Evolutionary conservation across 345 rosid genomes (phyloP), one percentile per base, ranked within the genome.

Genomic region (Anacardium occidentale): DNA sequence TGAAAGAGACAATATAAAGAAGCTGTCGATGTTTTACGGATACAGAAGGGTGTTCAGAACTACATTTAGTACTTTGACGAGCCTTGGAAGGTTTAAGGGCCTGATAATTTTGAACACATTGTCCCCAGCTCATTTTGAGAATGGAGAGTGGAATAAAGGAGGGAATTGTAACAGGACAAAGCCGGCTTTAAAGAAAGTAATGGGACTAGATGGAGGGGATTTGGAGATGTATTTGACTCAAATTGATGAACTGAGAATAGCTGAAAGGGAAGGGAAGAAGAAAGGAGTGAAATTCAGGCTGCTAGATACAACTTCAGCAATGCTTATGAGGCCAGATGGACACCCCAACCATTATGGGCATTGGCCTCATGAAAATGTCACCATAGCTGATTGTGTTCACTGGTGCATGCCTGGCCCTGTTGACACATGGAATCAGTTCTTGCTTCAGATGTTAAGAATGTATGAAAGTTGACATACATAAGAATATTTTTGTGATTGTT

Each of bases 341-440:
- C 97, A 93, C 69, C 97, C 93, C 0, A 85, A 91, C 72, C 58
- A 70, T 60, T 91, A 82, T 34, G 97, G 98, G 22, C 95, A 91
- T 53, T 62, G 73, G 83, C 78, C 83, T 0, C 74, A 86, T 24
- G 95, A 85, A 44, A 93, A 93, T 40, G 97, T 89, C 48, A 76
- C 90, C 6, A 0, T 59, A 91, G 82, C 81, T 7, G 87, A 83
- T 42, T 83, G 87, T 62, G 84, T 83, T 47, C 87, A 83, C 58
- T 83, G 87, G 87, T 83, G 84, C 80, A 67, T 83, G 76, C 86
- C 86, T 9, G 86, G 86, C 26, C 84, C 86, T 24, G 64, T 83
- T 18, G 86, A 80, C 59, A 71, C 82, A 8, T 83, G 82, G 84
- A 83, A 78, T 45, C 80, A 83, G 76, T 72, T 81, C 32, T 68